phyloP scores from a whole-genome alignment of 2,329 filamentous ascomycete genomes.

The Verticillium dahliae region DNA sequence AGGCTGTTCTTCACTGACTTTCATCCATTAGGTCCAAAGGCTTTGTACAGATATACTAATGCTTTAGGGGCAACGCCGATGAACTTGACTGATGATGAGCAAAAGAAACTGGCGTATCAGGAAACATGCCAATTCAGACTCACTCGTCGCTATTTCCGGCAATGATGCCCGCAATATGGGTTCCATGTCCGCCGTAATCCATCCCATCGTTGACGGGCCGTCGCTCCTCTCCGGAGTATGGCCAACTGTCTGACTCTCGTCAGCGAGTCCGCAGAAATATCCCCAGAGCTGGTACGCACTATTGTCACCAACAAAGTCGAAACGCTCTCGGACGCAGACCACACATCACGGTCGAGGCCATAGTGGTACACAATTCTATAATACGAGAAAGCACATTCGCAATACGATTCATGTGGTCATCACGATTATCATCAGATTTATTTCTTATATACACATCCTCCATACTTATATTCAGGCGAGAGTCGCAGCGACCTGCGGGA shows the following conservation, averaged over 20 bases:
- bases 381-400: no score
- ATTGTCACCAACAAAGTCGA: conserved; percentile 18
- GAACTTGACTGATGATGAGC: conserved; percentile 3
- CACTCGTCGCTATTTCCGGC: conserved; percentile 27
- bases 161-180: conserved; percentile 38
- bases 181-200: conserved; percentile 28
- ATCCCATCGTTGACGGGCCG: not conserved
- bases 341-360: no score
- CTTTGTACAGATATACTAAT: conserved; percentile 18
- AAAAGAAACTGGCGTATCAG: not conserved
- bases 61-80: conserved; percentile 21
- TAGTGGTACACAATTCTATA: no score
- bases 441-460: not conserved
- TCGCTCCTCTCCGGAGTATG: conserved; percentile 1
- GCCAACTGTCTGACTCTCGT: not conserved
- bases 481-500: conserved; percentile 29
- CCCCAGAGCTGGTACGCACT: not conserved
- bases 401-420: no score
- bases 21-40: conserved; percentile 9
- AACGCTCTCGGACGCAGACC: not conserved
- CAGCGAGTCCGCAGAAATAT: not conserved
- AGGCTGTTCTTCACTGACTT: not conserved
- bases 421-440: not conserved
- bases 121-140: not conserved
- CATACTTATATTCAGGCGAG: conserved; percentile 9